phyloP scores from a whole-genome alignment of 495 filamentous ascomycete species.

The Sabuloglossum arenarium region DNA sequence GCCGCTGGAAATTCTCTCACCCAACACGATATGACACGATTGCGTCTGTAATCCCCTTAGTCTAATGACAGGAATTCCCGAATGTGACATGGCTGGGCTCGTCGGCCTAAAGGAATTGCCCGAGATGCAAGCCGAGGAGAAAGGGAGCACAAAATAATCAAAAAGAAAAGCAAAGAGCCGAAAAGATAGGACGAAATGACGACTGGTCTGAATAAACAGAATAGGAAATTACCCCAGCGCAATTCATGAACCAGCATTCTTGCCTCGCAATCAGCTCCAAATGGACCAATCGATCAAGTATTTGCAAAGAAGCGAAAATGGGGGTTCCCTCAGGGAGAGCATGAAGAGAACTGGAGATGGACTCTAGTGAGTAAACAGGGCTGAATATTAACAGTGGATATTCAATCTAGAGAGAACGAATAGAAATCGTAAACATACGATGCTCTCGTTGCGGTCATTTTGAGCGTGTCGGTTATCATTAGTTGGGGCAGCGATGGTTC shows the following conservation, averaged over 20 bases:
- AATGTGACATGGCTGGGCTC: neutral
- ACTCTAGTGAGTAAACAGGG: neutral
- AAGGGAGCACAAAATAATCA: neutral
- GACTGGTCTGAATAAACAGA: neutral
- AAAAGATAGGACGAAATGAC: conserved; percentile 2
- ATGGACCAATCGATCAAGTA: neutral
- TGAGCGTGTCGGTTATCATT: neutral
- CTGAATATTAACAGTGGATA: neutral
- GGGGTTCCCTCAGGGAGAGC: neutral
- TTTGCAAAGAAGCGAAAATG: neutral
- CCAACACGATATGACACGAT: conserved; percentile 10
- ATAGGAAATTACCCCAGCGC: neutral
- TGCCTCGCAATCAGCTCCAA: neutral
- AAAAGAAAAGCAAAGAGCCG: conserved; percentile 7
- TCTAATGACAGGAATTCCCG: conserved; percentile 6
- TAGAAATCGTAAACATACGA: neutral
- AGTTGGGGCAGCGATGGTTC: neutral
- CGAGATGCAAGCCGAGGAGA: no score
- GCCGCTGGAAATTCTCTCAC: neutral
- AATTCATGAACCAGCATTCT: neutral
- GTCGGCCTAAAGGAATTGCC: neutral
- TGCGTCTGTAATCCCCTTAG: conserved; percentile 3
- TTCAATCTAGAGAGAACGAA: neutral
- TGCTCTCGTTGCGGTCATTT: neutral
- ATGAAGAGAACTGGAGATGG: neutral